Base-by-base conservation (phyloP, 257 asterid species). In the Ballota nigra region DNA sequence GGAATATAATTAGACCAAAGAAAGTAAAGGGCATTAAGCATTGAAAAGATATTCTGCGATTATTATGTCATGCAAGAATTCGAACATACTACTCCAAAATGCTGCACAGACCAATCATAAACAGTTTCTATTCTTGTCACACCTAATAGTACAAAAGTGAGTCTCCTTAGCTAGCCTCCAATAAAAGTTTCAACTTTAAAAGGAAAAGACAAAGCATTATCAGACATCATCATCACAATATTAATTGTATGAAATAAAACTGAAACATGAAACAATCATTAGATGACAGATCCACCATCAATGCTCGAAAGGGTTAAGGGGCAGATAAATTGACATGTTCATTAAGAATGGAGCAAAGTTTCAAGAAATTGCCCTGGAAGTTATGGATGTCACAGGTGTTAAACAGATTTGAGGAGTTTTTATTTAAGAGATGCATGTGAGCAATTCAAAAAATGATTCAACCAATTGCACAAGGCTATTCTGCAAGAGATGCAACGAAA, bases 51-150 rank as follows among this genome's bases (percentile, higher is more conserved):
- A 16, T 16, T 47, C 23, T n/a, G 55, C 22, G 55, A n/a, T 5
- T 47, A 47, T 47, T 22, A 53, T 13, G 58, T 36, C 56, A 34
- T 68, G 43, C 22, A 58, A 34, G 60, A 70, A 69, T 36, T 29
- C 74, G n/a, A 23, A 22, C 62, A 71, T 8, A 43, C 24, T 58
- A 60, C 49, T 59, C 12, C 75, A 58, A 49, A 43, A n/a, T 34
- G n/a, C 49, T n/a, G 47, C 8, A 1, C 49, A 71, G 8, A 45
- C 16, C 9, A 47, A 47, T n/a, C 61, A 43, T 5, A 40, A 33
- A 18, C 20, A 51, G 43, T 56, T 4, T 24, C 29, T 53, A 58
- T 58, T 70, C 34, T 16, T 9, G 31, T 18, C 62, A 10, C n/a
- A 2, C 55, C 63, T 56, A 10, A 10, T 23, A 24, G 15, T 56